phyloP scores from a whole-genome alignment of 352 stramenopile species.

The Pythium brachiatum region DNA sequence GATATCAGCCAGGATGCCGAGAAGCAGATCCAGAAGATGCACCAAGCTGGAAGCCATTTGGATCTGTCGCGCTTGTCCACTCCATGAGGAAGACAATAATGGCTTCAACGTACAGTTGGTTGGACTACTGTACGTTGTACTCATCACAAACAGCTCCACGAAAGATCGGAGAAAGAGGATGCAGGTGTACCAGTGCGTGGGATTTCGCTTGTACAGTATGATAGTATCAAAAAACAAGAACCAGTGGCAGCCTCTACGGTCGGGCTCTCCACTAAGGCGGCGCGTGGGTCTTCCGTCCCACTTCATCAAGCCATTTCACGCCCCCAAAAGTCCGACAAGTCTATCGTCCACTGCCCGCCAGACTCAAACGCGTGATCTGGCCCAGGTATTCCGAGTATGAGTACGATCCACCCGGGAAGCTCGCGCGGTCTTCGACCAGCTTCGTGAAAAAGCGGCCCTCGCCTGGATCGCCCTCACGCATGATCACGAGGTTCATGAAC shows the following conservation, averaged over 20 bases:
- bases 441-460: constrained; percentile 97
- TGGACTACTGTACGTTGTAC: no score
- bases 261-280: neutral
- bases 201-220: constrained; percentile 5
- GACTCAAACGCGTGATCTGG: constrained; percentile 79
- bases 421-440: constrained; percentile 97
- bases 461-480: constrained; percentile 93
- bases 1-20: no score
- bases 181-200: neutral
- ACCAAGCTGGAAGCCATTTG: no score
- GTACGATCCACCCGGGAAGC: constrained; percentile 96
- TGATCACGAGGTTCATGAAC: constrained; percentile 85
- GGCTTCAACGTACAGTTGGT: no score
- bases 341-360: constrained; percentile 59
- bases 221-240: constrained; percentile 7
- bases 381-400: constrained; percentile 98
- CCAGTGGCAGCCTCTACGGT: constrained; percentile 1
- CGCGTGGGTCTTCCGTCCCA: neutral
- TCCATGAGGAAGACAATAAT: no score
- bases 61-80: no score
- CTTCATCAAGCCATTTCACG: neutral
- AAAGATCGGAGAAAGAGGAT: neutral
- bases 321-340: constrained; percentile 28
- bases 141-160: no score
- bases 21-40: no score